A percentile compares a stretch with the other conserved stretches of the same genome.
phyloP scores from a whole-genome alignment of 2,329 filamentous ascomycete species.

The Beauveria bassiana region DNA sequence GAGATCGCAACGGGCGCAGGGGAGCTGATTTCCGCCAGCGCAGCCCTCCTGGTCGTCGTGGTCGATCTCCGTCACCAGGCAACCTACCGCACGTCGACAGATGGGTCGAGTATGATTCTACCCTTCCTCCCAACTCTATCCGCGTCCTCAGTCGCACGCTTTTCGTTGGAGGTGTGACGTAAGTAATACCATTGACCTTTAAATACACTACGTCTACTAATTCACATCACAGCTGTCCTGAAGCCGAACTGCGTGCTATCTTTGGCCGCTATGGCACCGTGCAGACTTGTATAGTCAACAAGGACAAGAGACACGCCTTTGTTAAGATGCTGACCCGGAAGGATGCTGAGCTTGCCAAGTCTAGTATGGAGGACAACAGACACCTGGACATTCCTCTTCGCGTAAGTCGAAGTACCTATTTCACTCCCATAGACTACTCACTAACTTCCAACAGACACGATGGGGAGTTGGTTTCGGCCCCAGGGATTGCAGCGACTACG shows the following conservation, averaged over 20 bases:
- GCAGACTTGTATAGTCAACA: slow-evolving; percentile 96
- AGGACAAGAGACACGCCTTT: slow-evolving; percentile 96
- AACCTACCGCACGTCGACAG: slow-evolving; percentile 41
- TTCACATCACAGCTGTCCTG: slow-evolving; percentile 51
- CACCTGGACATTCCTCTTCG: slow-evolving; percentile 65
- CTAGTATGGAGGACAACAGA: slow-evolving; percentile 75
- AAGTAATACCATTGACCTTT: slow-evolving; percentile 32
- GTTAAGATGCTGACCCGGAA: slow-evolving; percentile 94
- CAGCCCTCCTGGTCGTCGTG: slow-evolving; percentile 63
- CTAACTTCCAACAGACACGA: slow-evolving; percentile 55
- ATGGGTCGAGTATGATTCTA: slow-evolving; percentile 72
- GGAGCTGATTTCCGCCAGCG: slow-evolving; percentile 77
- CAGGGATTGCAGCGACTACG: slow-evolving; percentile 93
- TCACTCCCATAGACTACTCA: slow-evolving; percentile 14
- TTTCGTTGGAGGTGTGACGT: slow-evolving; percentile 93
- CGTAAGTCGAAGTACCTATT: slow-evolving; percentile 37
- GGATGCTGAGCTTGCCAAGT: slow-evolving; percentile 76
- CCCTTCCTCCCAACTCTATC: slow-evolving; percentile 68
- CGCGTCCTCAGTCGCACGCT: slow-evolving; percentile 92
- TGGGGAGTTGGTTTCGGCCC: slow-evolving; percentile 98
- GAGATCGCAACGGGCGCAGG: slow-evolving; percentile 43
- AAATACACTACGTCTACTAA: slow-evolving; percentile 17
- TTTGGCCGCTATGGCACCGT: slow-evolving; percentile 80
- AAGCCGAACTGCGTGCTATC: slow-evolving; percentile 71
- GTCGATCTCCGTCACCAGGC: slow-evolving; percentile 50